Percentiles rank a stretch among this genome's conserved stretches.
These are phyloP conservation scores for Hypoxylon trugodes DNA, from an alignment of 495 filamentous ascomycete genomes.

Conservation along the genomic window DNA sequence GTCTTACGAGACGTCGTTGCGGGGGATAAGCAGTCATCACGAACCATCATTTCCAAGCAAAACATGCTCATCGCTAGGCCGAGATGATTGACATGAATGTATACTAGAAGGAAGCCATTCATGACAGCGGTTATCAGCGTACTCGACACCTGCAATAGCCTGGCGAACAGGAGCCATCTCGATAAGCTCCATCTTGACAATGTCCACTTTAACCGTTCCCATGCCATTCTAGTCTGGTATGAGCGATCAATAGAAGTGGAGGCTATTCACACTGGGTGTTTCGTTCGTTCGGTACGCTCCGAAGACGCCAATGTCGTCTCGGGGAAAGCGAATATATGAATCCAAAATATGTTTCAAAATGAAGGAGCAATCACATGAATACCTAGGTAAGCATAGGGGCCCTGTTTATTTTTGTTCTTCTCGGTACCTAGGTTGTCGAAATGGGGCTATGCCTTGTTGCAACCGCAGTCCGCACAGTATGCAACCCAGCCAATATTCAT, in stretches of 20 bases:
- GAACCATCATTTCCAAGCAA: conserved; percentile 50
- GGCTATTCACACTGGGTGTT: conserved; percentile 5
- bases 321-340: conserved; percentile 13
- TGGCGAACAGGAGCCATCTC: conserved; percentile 46
- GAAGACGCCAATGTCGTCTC: conserved; percentile 7
- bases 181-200: conserved; percentile 35
- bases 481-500: conserved; percentile 32
- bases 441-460: conserved; percentile 34
- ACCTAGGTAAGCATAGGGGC: not conserved
- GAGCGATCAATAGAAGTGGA: not conserved
- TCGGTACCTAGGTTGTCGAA: conserved; percentile 17
- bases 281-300: conserved; percentile 20
- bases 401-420: conserved; percentile 20
- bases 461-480: conserved; percentile 29
- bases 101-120: conserved; percentile 50
- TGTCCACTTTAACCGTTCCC: conserved; percentile 26
- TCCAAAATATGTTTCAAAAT: conserved; percentile 28
- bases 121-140: conserved; percentile 40
- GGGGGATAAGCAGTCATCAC: conserved; percentile 3
- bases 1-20: not conserved
- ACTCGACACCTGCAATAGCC: conserved; percentile 44
- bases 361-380: conserved; percentile 5
- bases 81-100: conserved; percentile 37
- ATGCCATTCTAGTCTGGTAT: conserved; percentile 48
- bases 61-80: conserved; percentile 43